Conservation (phyloP, 1,284 basidiomycete species). For the Chondrostereum purpureum region DNA sequence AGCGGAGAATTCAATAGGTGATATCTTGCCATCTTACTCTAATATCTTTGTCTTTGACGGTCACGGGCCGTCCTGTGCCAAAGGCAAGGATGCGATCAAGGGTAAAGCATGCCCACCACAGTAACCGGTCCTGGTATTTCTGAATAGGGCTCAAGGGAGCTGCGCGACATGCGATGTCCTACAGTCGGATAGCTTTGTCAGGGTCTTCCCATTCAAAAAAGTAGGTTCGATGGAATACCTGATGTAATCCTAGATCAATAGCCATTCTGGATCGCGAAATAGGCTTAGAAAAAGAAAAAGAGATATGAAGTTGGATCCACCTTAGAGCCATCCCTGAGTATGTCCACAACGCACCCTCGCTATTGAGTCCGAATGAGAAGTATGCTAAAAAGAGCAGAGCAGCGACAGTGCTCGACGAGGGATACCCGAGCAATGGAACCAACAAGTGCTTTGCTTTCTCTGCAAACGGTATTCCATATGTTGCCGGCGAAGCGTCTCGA, state of each 20-base stretch:
- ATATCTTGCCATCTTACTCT: slow-evolving; percentile 1
- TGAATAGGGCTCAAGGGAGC: slow-evolving; percentile 2
- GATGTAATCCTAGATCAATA: slow-evolving; percentile 13
- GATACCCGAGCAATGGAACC: slow-evolving; percentile 11
- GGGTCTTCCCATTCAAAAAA: background rate
- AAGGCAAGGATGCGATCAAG: slow-evolving; percentile 11
- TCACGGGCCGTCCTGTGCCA: slow-evolving; percentile 11
- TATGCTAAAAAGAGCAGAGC: slow-evolving; percentile 11
- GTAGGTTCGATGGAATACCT: slow-evolving; percentile 2
- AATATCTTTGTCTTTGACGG: slow-evolving; percentile 11
- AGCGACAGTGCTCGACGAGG: slow-evolving; percentile 10
- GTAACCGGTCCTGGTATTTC: slow-evolving; percentile 5
- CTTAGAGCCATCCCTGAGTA: slow-evolving; percentile 14
- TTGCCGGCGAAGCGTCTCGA: slow-evolving; percentile 10
- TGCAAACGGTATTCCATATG: slow-evolving; percentile 12
- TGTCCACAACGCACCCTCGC: slow-evolving; percentile 12
- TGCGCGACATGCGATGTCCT: background rate
- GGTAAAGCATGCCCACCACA: slow-evolving; percentile 13
- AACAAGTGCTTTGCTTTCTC: slow-evolving; percentile 12
- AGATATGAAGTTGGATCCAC: background rate
- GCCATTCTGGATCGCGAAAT: slow-evolving; percentile 12
- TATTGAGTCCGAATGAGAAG: slow-evolving; percentile 13
- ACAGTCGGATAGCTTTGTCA: background rate
- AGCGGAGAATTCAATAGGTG: background rate
- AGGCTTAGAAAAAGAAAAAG: no score